phyloP scores from a whole-genome alignment of 176 grass and related monocot species.

The Oropetium thomaeum region DNA sequence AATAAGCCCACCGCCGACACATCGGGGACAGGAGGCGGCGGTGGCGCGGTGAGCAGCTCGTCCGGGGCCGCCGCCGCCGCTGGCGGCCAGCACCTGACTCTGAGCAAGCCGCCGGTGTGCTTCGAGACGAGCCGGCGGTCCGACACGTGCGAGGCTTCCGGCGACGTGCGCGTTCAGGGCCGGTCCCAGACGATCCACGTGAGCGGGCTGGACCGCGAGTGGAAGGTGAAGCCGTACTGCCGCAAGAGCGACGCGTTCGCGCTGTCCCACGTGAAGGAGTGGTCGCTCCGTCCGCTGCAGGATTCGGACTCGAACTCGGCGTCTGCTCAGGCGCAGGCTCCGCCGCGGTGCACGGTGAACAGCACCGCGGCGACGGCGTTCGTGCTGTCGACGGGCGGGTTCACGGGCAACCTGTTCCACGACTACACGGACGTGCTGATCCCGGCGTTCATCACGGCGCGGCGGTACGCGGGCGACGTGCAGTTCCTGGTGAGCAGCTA shows the following conservation, averaged over 20 bases:
- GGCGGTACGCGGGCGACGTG: constrained; percentile 62
- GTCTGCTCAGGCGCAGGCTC: not conserved
- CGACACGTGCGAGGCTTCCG: constrained; percentile 55
- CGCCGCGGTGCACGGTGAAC: constrained; percentile 50
- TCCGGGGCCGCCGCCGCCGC: not conserved
- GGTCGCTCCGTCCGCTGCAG: constrained; percentile 46
- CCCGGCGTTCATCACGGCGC: constrained; percentile 69
- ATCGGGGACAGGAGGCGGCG: not conserved
- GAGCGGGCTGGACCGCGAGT: constrained; percentile 29
- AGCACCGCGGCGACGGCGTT: constrained; percentile 50
- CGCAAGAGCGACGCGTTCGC: constrained; percentile 53
- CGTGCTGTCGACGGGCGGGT: constrained; percentile 62
- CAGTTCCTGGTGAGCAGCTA: constrained; percentile 61
- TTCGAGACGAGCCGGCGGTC: constrained; percentile 60
- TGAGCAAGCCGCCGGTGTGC: constrained; percentile 37
- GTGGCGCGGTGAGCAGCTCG: not conserved
- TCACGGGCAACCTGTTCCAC: constrained; percentile 85
- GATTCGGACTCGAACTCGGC: too few relatives aligned
- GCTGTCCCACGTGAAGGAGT: constrained; percentile 50
- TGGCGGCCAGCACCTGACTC: not conserved
- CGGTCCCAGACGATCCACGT: constrained; percentile 38
- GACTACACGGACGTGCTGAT: constrained; percentile 89
- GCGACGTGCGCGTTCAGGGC: constrained; percentile 51
- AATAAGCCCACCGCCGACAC: not conserved
- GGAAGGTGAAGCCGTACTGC: constrained; percentile 58